phyloP scores from a whole-genome alignment of 257 asterid genomes.

The Solanum chaucha region DNA sequence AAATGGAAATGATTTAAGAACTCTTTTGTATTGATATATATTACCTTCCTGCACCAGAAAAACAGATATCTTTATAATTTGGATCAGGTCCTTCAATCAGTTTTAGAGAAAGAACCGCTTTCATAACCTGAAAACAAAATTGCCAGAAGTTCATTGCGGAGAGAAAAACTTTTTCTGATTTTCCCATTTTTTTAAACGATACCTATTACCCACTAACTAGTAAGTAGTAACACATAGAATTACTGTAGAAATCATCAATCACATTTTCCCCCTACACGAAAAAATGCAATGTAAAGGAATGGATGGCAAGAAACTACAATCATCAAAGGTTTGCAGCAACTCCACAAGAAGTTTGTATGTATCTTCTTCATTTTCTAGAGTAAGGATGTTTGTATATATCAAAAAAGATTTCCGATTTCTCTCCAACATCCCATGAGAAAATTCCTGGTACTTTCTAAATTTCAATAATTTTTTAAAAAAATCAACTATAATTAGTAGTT shows the following conservation, averaged over 20 bases:
- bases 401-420: neutral
- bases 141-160: neutral
- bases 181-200: neutral
- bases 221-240: neutral
- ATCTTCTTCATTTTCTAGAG: neutral
- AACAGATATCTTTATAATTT: conserved; percentile 81
- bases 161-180: neutral
- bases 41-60: conserved; percentile 98
- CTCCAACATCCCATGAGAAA: neutral
- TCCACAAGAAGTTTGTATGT: neutral
- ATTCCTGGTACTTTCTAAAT: neutral
- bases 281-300: neutral
- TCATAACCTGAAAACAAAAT: conserved; percentile 49
- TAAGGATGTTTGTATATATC: neutral
- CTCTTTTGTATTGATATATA: neutral
- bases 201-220: neutral
- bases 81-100: conserved; percentile 89
- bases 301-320: neutral
- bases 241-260: neutral
- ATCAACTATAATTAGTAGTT: neutral
- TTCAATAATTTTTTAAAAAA: neutral
- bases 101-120: conserved; percentile 59
- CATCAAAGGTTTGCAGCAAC: neutral
- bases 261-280: neutral
- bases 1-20: neutral